Base-by-base conservation (phyloP, 148 eudicot genomes). In the Heliamphora exappendiculata region DNA sequence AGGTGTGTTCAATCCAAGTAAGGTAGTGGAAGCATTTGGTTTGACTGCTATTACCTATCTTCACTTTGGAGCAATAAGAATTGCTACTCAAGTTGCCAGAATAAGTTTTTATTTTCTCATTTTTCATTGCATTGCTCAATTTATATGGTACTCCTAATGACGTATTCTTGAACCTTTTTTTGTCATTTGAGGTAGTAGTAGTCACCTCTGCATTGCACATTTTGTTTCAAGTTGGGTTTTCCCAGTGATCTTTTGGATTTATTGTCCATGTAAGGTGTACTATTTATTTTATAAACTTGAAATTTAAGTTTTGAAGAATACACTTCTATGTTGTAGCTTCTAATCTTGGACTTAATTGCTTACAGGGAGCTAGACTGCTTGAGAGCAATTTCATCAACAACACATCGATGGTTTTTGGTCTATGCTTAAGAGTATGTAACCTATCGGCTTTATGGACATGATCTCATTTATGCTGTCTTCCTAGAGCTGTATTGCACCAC, bases 331-430 rank as follows among this genome's bases (percentile, higher is more conserved):
- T 26, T 14, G 22, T 16, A 19, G 6, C 59, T 70, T 31, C n/a
- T 6, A 60, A 19, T 10, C 26, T 36, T 76, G 72, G 28, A 69
- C 37, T 19, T 76, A 34, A 55, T 84, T 59, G 78, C 73, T 77
- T 78, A 74, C 95, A 94, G 98, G 97, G 97, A 8, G 82, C 85
- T 76, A 88, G 97, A 86, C 79, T 92, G 65, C 87, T 88, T 70
- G 94, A 94, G 82, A 92, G 97, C 76, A 94, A 90, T 81, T 94
- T 94, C 72, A 92, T 94, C 86, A 94, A 94, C 88, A 92, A 90
- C 72, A 94, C 97, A 72, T 90, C 98, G 9, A 94, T 94, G 98
- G 97, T 94, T 67, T 90, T 94, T 78, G 89, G 96, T 41, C 84
- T 89, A 41, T 94, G 98, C 81, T 82, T 94, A 58, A 88, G 97